These are phyloP conservation scores for Brassica balearica DNA, from an alignment of 441 rosid genomes.

Conservation along the genomic window DNA sequence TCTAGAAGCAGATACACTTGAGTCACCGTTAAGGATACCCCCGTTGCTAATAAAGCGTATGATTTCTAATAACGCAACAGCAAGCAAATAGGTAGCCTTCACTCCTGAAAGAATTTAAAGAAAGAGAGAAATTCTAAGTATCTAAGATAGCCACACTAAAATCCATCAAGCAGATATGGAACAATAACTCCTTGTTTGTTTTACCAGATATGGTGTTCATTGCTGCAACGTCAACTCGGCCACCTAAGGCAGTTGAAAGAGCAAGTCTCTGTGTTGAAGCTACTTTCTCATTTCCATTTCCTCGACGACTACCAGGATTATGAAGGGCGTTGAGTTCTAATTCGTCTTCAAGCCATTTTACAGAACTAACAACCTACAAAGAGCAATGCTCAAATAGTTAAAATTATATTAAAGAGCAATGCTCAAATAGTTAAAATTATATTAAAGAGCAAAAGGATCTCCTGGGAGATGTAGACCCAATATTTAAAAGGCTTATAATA, in stretches of 20 bases:
- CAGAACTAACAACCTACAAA: slow-evolving; percentile 92
- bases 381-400: slow-evolving; percentile 30
- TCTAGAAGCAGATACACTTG: slow-evolving; percentile 69
- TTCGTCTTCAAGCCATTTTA: slow-evolving; percentile 99
- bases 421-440: slow-evolving; percentile 16
- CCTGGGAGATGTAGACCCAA: neutral
- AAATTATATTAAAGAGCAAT: slow-evolving; percentile 14
- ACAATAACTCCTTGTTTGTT: slow-evolving; percentile 30
- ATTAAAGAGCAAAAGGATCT: no score
- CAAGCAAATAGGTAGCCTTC: slow-evolving; percentile 99
- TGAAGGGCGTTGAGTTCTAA: slow-evolving; percentile 96
- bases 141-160: slow-evolving; percentile 31
- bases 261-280: slow-evolving; percentile 89
- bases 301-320: slow-evolving; percentile 91
- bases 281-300: slow-evolving; percentile 94
- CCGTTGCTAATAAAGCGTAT: slow-evolving; percentile 98
- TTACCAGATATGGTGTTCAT: slow-evolving; percentile 95
- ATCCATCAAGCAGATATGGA: slow-evolving; percentile 23
- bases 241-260: slow-evolving; percentile 96
- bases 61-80: slow-evolving; percentile 94
- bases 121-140: slow-evolving; percentile 26
- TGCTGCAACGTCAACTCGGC: slow-evolving; percentile 84
- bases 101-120: slow-evolving; percentile 68
- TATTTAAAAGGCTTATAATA: neutral
- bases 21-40: slow-evolving; percentile 90